Evolutionary conservation across 192 early-diverging fungal genomes (phyloP).

Genomic region (Lobosporangium transversale): DNA sequence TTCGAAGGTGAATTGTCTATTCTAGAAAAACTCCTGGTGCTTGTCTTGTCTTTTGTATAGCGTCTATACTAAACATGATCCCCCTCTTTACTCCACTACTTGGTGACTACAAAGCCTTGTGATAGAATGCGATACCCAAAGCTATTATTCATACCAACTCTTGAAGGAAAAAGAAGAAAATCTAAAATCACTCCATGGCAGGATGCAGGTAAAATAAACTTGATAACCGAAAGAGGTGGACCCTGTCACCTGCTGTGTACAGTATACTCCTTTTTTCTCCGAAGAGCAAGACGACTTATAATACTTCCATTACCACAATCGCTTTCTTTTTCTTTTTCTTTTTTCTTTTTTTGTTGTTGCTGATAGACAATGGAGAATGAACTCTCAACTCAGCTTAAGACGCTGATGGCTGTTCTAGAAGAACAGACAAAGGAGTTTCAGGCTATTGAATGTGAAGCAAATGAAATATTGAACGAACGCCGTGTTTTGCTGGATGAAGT

Average conservation of each 20-base stretch:
- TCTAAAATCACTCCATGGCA: constrained; percentile 11
- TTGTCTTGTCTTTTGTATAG: not conserved
- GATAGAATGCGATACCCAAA: constrained; percentile 41
- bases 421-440: constrained; percentile 25
- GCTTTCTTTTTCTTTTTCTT: too few relatives aligned
- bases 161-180: constrained; percentile 47
- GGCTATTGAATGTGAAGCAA: constrained; percentile 34
- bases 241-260: too few relatives aligned
- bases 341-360: not conserved
- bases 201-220: constrained; percentile 50
- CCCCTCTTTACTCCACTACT: too few relatives aligned
- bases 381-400: constrained; percentile 22
- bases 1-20: constrained; percentile 12
- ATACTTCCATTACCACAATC: not conserved
- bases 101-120: constrained; percentile 24
- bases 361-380: constrained; percentile 39
- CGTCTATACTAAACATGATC: too few relatives aligned
- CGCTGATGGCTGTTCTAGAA: constrained; percentile 16
- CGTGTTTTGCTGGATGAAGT: constrained; percentile 32
- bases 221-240: too few relatives aligned
- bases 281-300: too few relatives aligned
- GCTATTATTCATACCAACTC: constrained; percentile 33
- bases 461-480: constrained; percentile 18
- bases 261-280: too few relatives aligned
- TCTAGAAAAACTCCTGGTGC: not conserved